A percentile compares a stretch with the other conserved stretches of the same genome.
These are phyloP conservation scores for Pyrus pyrifolia DNA, from an alignment of 306 rosid species.

Conservation along the genomic window DNA sequence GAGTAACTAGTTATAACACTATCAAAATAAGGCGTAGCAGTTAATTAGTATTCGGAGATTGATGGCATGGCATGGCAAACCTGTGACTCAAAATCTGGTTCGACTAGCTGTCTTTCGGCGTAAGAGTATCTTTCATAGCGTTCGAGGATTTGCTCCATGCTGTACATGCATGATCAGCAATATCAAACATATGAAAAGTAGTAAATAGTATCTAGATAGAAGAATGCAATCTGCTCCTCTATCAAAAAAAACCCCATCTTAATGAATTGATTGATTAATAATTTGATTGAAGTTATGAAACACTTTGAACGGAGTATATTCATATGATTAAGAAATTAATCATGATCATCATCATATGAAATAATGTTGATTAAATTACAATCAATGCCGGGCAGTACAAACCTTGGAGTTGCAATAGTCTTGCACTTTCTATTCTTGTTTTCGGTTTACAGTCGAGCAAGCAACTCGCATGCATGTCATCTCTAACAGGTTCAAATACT, in stretches of 20 bases:
- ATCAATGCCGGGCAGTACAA: not conserved
- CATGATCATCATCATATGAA: not conserved
- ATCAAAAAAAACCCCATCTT: not conserved
- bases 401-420: not conserved
- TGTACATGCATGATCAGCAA: conserved; percentile 8
- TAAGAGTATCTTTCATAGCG: conserved; percentile 74
- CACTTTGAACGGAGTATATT: not conserved
- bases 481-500: too few relatives aligned
- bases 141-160: conserved; percentile 89
- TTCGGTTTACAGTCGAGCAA: too few relatives aligned
- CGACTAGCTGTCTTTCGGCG: conserved; percentile 42
- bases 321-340: not conserved
- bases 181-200: not conserved
- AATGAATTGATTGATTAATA: not conserved
- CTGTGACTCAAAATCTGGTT: conserved; percentile 45
- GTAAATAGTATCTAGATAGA: not conserved
- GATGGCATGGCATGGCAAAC: conserved; percentile 13
- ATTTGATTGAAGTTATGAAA: not conserved
- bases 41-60: not conserved
- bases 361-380: not conserved
- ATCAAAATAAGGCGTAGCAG: not conserved
- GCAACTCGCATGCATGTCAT: too few relatives aligned
- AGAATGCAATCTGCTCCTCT: not conserved
- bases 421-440: too few relatives aligned
- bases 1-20: not conserved